Percentiles rank a stretch among this genome's conserved stretches.
These are phyloP conservation scores for Theobroma cacao DNA, from an alignment of 345 rosid species.

Conservation along the genomic window DNA sequence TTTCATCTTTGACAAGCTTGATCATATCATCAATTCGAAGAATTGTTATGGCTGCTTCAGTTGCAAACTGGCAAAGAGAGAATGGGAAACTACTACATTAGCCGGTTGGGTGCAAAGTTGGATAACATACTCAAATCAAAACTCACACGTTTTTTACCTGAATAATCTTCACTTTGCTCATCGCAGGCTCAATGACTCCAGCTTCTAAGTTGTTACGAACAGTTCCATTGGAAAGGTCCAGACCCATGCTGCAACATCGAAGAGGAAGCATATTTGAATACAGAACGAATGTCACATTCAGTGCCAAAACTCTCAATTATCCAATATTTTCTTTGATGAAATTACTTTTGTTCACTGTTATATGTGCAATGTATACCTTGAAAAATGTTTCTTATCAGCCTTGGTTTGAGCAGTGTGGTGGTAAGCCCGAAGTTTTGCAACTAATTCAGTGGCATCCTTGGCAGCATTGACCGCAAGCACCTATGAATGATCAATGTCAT, in stretches of 20 bases:
- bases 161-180: slow-evolving; percentile 99
- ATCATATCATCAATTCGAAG: slow-evolving; percentile 98
- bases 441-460: slow-evolving; percentile 93
- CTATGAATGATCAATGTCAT: slow-evolving; percentile 27
- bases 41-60: slow-evolving; percentile 97
- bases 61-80: slow-evolving; percentile 57
- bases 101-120: background rate
- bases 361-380: slow-evolving; percentile 45
- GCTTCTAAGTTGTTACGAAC: slow-evolving; percentile 94
- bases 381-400: slow-evolving; percentile 88
- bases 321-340: background rate
- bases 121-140: background rate
- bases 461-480: slow-evolving; percentile 98
- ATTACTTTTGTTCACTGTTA: background rate
- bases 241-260: slow-evolving; percentile 75
- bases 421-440: slow-evolving; percentile 90
- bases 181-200: slow-evolving; percentile 97
- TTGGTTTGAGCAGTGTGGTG: slow-evolving; percentile 94
- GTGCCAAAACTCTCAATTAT: background rate
- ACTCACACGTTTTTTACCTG: slow-evolving; percentile 49
- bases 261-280: background rate
- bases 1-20: slow-evolving; percentile 87
- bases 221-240: slow-evolving; percentile 79
- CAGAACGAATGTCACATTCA: slow-evolving; percentile 1
- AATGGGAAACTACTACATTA: background rate